Percentiles rank a stretch among this genome's conserved stretches.
Evolutionary conservation across 768 basidiomycete species (phyloP).

Genomic region (Lactarius tabidus): DNA sequence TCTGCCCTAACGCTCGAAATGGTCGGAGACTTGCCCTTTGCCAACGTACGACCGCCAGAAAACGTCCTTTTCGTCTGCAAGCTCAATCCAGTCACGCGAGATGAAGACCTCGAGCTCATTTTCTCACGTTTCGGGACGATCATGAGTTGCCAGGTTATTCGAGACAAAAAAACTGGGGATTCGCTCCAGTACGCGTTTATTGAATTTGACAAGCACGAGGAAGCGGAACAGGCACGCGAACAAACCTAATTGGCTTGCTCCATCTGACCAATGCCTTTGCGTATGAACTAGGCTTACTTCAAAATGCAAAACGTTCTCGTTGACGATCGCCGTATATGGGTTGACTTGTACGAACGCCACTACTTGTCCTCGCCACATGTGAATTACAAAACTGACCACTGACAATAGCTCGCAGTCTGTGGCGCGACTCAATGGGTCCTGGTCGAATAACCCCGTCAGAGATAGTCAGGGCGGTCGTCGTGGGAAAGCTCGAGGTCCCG

Average conservation of each 20-base stretch:
- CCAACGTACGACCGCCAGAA: slow-evolving; percentile 95
- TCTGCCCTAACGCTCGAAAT: slow-evolving; percentile 97
- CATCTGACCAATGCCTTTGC: not conserved
- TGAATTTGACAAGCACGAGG: slow-evolving; percentile 91
- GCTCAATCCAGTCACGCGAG: slow-evolving; percentile 89
- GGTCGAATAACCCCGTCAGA: slow-evolving; percentile 72
- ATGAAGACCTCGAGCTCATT: slow-evolving; percentile 95
- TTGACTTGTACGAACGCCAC: slow-evolving; percentile 78
- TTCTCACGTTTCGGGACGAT: slow-evolving; percentile 94
- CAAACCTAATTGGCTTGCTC: not conserved
- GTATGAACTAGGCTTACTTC: slow-evolving; percentile 76
- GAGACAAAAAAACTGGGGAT: slow-evolving; percentile 94
- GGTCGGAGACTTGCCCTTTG: slow-evolving; percentile 98
- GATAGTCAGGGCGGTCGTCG: slow-evolving; percentile 39
- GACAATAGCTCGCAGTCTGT: slow-evolving; percentile 83
- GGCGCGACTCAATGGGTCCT: slow-evolving; percentile 72
- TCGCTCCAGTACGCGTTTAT: slow-evolving; percentile 98
- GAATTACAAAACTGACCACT: slow-evolving; percentile 26
- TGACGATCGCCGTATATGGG: slow-evolving; percentile 97
- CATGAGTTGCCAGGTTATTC: slow-evolving; percentile 96
- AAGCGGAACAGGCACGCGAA: slow-evolving; percentile 80
- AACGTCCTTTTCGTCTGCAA: slow-evolving; percentile 99
- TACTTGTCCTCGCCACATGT: not conserved
- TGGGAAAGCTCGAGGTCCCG: slow-evolving; percentile 29
- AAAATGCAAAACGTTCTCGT: slow-evolving; percentile 99